A percentile compares a stretch with the other conserved stretches of the same genome.
Evolutionary conservation across 2,329 filamentous ascomycete genomes (phyloP).

Genomic region (Colletotrichum sp.): DNA sequence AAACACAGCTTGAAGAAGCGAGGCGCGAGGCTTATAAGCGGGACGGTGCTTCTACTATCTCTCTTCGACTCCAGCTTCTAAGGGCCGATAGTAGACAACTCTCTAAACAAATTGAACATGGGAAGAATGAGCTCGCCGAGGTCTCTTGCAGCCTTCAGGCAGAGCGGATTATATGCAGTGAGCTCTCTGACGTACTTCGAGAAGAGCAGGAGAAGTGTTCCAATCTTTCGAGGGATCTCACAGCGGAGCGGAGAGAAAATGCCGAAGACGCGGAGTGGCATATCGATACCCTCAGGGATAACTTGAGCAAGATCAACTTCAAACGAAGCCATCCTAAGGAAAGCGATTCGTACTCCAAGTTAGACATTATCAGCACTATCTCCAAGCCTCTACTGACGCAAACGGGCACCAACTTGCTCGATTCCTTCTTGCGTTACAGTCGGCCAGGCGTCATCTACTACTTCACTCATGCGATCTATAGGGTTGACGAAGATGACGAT

Average conservation of each 20-base stretch:
- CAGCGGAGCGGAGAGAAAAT: neutral
- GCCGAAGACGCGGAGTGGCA: neutral
- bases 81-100: rapidly evolving
- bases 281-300: rapidly evolving
- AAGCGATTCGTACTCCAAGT: neutral
- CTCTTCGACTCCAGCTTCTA: too few species aligned
- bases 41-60: too few species aligned
- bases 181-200: neutral
- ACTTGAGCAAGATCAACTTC: neutral
- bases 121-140: neutral
- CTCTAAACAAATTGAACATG: too few species aligned
- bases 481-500: neutral
- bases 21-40: rapidly evolving
- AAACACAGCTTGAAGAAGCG: too few species aligned
- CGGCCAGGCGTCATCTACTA: neutral
- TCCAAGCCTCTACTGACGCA: rapidly evolving
- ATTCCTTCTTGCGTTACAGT: rapidly evolving
- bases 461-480: neutral
- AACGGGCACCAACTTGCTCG: rapidly evolving
- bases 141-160: neutral
- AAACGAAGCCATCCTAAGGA: neutral
- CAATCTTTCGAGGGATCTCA: neutral
- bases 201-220: neutral
- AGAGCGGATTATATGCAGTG: neutral
- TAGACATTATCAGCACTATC: neutral